Percentiles rank a stretch among this genome's conserved stretches.
These are phyloP conservation scores for Urostyla sp. DNA, from an alignment of 73 alveolate species.

Conservation along the genomic window DNA sequence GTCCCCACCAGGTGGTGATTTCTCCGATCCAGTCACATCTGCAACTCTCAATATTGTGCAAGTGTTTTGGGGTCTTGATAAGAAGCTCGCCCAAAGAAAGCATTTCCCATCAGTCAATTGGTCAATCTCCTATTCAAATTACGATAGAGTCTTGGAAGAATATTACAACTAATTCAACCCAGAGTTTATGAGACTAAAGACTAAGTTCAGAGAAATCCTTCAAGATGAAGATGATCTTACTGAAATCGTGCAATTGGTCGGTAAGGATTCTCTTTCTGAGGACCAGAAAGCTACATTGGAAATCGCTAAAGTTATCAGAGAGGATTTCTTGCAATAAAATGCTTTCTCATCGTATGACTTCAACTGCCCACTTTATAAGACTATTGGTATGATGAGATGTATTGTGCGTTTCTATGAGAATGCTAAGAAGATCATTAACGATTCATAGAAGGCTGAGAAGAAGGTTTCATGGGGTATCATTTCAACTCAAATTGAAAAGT, in stretches of 20 bases:
- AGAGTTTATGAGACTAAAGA: constrained; percentile 95
- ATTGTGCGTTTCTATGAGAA: constrained; percentile 86
- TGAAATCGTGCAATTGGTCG: constrained; percentile 99
- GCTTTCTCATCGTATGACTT: constrained; percentile 96
- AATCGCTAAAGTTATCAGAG: constrained; percentile 94
- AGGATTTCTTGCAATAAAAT: constrained; percentile 98
- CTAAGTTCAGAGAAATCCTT: constrained; percentile 90
- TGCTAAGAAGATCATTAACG: constrained; percentile 84
- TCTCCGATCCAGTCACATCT: constrained; percentile 99
- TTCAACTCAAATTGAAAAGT: constrained; percentile 68
- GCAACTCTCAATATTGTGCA: constrained; percentile 97
- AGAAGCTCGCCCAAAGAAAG: constrained; percentile 99
- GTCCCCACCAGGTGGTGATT: constrained; percentile 99
- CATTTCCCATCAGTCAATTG: constrained; percentile 99
- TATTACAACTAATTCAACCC: constrained; percentile 94
- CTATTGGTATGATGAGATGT: constrained; percentile 96
- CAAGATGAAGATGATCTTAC: constrained; percentile 97
- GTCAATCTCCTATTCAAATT: constrained; percentile 96
- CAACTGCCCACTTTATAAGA: constrained; percentile 95
- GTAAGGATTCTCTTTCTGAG: constrained; percentile 98
- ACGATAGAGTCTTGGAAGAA: constrained; percentile 89
- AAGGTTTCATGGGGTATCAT: constrained; percentile 87
- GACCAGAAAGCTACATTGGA: constrained; percentile 96
- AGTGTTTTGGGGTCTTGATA: constrained; percentile 98
- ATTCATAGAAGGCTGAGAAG: constrained; percentile 81